Evolutionary conservation across 441 rosid genomes (phyloP), one percentile per base, ranked within the genome.

Genomic region (Isatis lusitanica): DNA sequence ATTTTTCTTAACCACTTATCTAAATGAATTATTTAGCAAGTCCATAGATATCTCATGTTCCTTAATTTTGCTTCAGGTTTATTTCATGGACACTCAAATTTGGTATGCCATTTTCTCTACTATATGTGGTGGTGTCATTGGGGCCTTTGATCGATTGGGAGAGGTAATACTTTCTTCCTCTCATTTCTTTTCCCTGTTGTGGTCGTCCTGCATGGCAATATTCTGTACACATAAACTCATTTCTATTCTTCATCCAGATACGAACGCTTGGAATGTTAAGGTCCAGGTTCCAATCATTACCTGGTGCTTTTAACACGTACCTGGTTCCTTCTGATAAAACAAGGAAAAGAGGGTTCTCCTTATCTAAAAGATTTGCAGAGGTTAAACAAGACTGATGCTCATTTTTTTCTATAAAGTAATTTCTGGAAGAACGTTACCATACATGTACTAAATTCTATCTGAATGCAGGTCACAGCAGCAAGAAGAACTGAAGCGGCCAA

Each of bases 401-500:
- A 13, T 40, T 56, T 67, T 16, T 56, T 17, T 73, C 35, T 62
- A 66, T 21, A 65, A 10, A 12, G 44, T 64, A 71, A 9, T 36
- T 24, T 15, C 57, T 17, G 44, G 61, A 66, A 39, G 46, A 72
- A 33, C 13, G 42, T 31, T 56, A 40, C 63, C 63, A 56, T 78
- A 43, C 72, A 10, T 42, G 56, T 70, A 65, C 62, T 42, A 39
- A 61, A 57, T 56, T 50, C 68, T 76, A 47, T 82, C 39, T 68
- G 15, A 78, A 53, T 56, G 57, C 74, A 96, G 99, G 98, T 87
- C 79, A 81, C 97, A 18, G 94, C 97, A 66, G 87, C 90, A 82
- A 89, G 82, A 83, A 90, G 98, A 89, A 93, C 90, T 76, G 98
- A 96, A 88, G 99, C 99, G 66, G 98, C 99, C 38, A 96, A 90